Evolutionary conservation across 1,284 basidiomycete genomes (phyloP), one percentile per base, ranked within the genome.

Genomic region (Porogramme epimiltina): DNA sequence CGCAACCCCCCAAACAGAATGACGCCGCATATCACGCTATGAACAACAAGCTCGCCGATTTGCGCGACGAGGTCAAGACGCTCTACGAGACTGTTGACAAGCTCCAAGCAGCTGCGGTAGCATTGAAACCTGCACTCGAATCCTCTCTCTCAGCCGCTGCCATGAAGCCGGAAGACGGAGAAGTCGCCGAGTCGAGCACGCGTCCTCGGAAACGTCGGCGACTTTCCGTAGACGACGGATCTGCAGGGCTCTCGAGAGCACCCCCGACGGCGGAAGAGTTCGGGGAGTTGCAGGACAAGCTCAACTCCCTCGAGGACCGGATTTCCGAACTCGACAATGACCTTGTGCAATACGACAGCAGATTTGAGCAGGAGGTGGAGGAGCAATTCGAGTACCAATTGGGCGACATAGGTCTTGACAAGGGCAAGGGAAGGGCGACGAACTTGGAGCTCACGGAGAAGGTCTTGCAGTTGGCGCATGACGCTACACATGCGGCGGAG

Each of bases 281-380:
- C 20, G 73, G 73, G 33, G 54, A 55, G 3, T 58, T 84, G 13
- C 63, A 59, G n/a, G 73, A 76, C 13, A 67, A 67, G n/a, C 55
- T 82, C 26, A 38, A 51, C 13, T 56, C 56, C 2, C 63, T 85
- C 10, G 73, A 78, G 19, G 62, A 57, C n/a, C 67, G 65, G 2
- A 57, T 79, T 20, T 24, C 52, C 11, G 69, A 73, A 3, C 59
- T 84, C 26, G 66, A 78, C 54, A 79, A 82, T 55, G 72, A 77
- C 46, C 56, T 80, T 37, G 57, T 58, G 2, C 71, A 73, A 42
- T 72, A 73, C 42, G 70, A 76, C 39, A 51, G 52, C 13, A 63
- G 73, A 13, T 25, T 75, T 3, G 50, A 63, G 3, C 68, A 71
- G 10, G 70, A 76, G 49, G 62, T 81, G 16, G 52, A 55, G 15